Evolutionary conservation across 352 stramenopile species (phyloP), one percentile per base, ranked within the genome.

Genomic region (Pythium biforme): DNA sequence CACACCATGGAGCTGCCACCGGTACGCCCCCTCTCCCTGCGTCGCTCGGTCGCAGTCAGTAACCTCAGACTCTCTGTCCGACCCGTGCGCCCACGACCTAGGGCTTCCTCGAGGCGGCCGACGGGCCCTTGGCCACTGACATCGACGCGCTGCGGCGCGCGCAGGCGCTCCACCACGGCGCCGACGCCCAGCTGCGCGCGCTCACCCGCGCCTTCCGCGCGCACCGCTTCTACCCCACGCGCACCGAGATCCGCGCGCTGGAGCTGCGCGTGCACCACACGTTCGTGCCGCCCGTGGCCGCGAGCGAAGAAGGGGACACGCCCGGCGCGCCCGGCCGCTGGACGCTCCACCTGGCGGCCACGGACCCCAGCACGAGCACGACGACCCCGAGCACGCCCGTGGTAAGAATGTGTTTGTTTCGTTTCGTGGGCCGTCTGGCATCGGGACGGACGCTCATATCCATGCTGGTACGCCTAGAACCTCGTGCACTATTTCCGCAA

Each of bases 401-500:
- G 64, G 82, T 88, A 64, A n/a, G n/a, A n/a, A n/a, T n/a, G n/a
- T n/a, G n/a, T n/a, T n/a, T n/a, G n/a, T n/a, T n/a, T n/a, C 25
- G 68, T 73, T 55, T 29, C 29, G 29, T 4, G 29, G 29, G 29
- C 10, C 29, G 4, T 34, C 29, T 34, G 5, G 4, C 29, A 34
- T 34, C 29, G 29, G 29, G 10, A 10, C 29, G 31, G 31, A 34
- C 5, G 31, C 31, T 34, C 5, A 34, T n/a, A 17, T 34, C 29
- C 34, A 19, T 41, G 34, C 5, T 34, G 31, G 31, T 34, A 11
- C 33, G 17, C 54, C 19, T 50, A 92, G 82, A 90, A 83, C 74
- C 86, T 92, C 56, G 84, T 83, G 14, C 87, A 71, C 57, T 88
- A 88, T 66, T 92, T 92, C 51, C 77, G 83, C 37, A 92, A 92